Conservation (phyloP, 305 asterid species). For the Fraxinus xanthoxyloides region DNA sequence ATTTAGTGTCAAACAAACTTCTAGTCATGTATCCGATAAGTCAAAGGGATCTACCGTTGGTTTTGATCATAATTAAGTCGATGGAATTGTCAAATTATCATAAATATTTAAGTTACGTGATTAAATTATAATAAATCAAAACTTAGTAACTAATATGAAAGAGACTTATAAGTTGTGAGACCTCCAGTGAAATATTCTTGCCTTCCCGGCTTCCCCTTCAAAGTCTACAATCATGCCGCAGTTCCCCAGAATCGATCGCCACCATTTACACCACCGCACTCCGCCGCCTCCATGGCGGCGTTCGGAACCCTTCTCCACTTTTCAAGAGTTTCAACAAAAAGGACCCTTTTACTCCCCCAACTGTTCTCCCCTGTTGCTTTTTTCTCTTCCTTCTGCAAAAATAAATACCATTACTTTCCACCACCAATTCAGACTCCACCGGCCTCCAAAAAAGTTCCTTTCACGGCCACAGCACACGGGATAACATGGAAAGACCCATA, state of each 20-base stretch:
- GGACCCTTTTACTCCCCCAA: slow-evolving; percentile 24
- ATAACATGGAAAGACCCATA: slow-evolving; percentile 69
- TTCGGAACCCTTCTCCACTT: slow-evolving; percentile 20
- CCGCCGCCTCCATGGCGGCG: slow-evolving; percentile 39
- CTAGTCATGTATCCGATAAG: neutral
- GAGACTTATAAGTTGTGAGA: neutral
- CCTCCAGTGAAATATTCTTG: neutral
- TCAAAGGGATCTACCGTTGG: neutral
- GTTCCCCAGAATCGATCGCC: neutral
- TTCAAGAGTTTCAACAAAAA: slow-evolving; percentile 19
- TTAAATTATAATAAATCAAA: neutral
- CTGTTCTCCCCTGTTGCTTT: slow-evolving; percentile 26
- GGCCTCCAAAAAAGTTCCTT: slow-evolving; percentile 63
- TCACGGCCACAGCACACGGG: slow-evolving; percentile 66
- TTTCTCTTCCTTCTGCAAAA: slow-evolving; percentile 57
- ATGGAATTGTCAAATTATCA: neutral
- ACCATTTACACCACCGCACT: slow-evolving; percentile 19
- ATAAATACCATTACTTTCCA: slow-evolving; percentile 21
- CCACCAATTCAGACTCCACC: slow-evolving; percentile 40
- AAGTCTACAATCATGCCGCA: slow-evolving; percentile 11
- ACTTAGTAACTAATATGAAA: neutral
- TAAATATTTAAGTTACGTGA: neutral
- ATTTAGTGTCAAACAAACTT: neutral
- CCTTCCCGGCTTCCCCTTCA: too few species aligned
- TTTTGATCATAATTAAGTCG: neutral